These are phyloP conservation scores for Termitomyces sp. DNA, from an alignment of 768 basidiomycete species.

Conservation along the genomic window DNA sequence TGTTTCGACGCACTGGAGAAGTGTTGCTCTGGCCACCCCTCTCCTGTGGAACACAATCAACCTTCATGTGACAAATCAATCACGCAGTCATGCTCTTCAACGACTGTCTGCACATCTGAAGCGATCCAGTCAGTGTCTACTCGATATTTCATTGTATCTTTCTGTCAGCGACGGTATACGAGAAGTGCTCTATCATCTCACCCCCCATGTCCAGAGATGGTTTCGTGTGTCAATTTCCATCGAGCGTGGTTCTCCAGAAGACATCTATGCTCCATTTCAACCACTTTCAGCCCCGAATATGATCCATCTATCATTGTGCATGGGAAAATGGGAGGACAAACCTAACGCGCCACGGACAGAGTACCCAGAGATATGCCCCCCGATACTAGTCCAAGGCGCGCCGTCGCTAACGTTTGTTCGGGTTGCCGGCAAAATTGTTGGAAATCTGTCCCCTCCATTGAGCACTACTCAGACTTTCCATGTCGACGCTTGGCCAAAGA, in stretches of 20 bases:
- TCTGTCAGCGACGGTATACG: conserved; percentile 21
- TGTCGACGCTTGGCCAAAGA: conserved; percentile 37
- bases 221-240: conserved; percentile 32
- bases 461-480: conserved; percentile 36
- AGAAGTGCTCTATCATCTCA: conserved; percentile 28
- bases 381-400: conserved; percentile 30
- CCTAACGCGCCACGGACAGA: conserved; percentile 27
- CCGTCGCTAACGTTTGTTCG: conserved; percentile 38
- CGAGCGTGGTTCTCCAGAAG: conserved; percentile 18
- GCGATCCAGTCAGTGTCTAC: conserved; percentile 33
- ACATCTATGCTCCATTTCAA: conserved; percentile 27
- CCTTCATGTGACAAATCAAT: conserved; percentile 24
- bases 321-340: conserved; percentile 25
- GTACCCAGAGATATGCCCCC: conserved; percentile 24
- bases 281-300: conserved; percentile 29
- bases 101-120: conserved; percentile 34
- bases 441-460: conserved; percentile 36
- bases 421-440: conserved; percentile 38
- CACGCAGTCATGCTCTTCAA: conserved; percentile 18
- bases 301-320: conserved; percentile 36
- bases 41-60: conserved; percentile 43
- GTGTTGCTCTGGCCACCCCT: conserved; percentile 35
- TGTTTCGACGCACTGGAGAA: conserved; percentile 44
- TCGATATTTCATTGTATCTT: conserved; percentile 34
- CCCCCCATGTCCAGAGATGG: conserved; percentile 37